Evolutionary conservation across 768 basidiomycete species (phyloP), one percentile per base, ranked within the genome.

Genomic region (Suillus alpinus): DNA sequence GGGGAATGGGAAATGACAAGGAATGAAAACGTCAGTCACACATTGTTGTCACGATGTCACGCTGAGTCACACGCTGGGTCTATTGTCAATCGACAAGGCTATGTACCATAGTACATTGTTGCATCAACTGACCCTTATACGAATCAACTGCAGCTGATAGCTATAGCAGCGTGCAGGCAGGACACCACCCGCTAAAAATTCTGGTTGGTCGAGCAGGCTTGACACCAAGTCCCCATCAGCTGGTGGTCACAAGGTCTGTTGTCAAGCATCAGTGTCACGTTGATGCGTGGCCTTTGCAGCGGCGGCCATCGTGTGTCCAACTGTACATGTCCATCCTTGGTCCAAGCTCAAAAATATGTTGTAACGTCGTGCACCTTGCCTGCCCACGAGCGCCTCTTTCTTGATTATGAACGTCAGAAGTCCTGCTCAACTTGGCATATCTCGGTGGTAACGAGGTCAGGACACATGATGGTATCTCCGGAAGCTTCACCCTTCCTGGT

Each of bases 1-100:
- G 41, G 41, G 47, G 50, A 52, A 57, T 16, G 56, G 40, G 56
- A 57, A 26, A 26, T 26, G 37, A 59, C 26, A 59, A 59, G 16
- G 23, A 34, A 29, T 29, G 46, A 59, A 51, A 59, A 55, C 34
- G 13, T 40, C 9, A 7, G 50, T 36, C 29, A 49, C 32, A 14
- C 18, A 41, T n/a, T 34, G 20, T n/a, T 44, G 56, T 57, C 41
- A 58, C 57, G 6, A 6, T 44, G n/a, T 46, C 23, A 26, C 43
- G 4, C 20, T 10, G 2, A 8, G 56, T 57, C 56, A 57, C 56
- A 43, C 9, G 14, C 3, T 10, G 53, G 12, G 29, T 26, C 26
- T 26, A 26, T 26, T 26, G 26, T 26, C 26, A 26, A 26, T 26
- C 3, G 26, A 3, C 26, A 3, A 26, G 26, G 3, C 26, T 2